Percentiles rank a stretch among this genome's conserved stretches.
These are phyloP conservation scores for Allium sativum DNA, from an alignment of 106 monocot genomes.

Conservation along the genomic window DNA sequence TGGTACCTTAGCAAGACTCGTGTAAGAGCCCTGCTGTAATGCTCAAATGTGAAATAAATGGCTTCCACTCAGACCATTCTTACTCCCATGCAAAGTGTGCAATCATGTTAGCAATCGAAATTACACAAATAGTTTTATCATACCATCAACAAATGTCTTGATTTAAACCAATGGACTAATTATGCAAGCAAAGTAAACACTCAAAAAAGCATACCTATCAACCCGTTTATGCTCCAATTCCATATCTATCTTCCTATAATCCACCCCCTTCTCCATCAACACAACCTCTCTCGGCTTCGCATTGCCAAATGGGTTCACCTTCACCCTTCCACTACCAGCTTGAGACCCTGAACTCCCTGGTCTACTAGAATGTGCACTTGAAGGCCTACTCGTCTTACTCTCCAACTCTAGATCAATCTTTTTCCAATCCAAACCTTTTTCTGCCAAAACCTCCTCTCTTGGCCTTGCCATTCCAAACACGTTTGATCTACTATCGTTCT, in stretches of 20 bases:
- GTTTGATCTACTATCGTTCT: conserved; percentile 31
- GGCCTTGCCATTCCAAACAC: conserved; percentile 83
- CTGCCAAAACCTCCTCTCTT: conserved; percentile 78
- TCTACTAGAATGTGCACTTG: conserved; percentile 77
- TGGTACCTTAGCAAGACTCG: no score
- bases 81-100: no score
- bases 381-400: conserved; percentile 39
- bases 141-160: no score
- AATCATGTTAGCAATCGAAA: no score
- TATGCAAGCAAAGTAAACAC: no score
- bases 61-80: no score
- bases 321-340: conserved; percentile 26
- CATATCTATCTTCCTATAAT: conserved; percentile 92
- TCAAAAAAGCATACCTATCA: conserved; percentile 37
- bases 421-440: conserved; percentile 92
- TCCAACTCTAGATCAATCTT: conserved; percentile 67
- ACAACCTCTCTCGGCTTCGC: conserved; percentile 87
- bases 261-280: conserved; percentile 64
- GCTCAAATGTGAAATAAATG: no score
- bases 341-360: conserved; percentile 47
- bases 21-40: no score
- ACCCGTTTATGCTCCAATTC: conserved; percentile 76
- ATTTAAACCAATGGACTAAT: no score
- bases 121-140: no score
- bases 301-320: conserved; percentile 91